These are phyloP conservation scores for Fusarium nurragi DNA, from an alignment of 2,329 filamentous ascomycete species.

Conservation along the genomic window DNA sequence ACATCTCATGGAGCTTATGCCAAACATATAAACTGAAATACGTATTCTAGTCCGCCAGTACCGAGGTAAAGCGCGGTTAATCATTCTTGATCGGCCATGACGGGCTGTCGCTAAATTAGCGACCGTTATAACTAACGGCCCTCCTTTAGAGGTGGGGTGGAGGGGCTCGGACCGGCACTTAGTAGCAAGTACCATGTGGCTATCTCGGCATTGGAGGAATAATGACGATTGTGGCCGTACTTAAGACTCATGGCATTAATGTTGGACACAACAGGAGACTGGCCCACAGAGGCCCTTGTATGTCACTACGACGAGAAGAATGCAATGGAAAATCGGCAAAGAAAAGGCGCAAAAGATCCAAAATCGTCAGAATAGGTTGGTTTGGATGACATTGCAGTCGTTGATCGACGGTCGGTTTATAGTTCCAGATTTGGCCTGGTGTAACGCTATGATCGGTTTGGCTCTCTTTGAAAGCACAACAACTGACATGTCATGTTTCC, in stretches of 20 bases:
- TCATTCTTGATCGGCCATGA: conserved; percentile 7
- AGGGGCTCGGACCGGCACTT: conserved; percentile 12
- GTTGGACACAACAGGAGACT: neutral
- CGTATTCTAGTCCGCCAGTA: neutral
- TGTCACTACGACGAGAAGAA: neutral
- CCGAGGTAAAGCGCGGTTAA: neutral
- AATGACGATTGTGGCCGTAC: conserved; percentile 5
- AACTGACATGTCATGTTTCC: conserved; percentile 14
- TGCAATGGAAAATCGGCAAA: neutral
- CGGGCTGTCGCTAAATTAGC: conserved; percentile 7
- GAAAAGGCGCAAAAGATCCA: neutral
- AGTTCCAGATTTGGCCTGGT: neutral
- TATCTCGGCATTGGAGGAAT: conserved; percentile 16
- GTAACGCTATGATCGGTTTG: neutral
- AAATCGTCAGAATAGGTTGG: neutral
- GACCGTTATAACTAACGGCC: conserved; percentile 14
- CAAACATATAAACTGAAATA: neutral
- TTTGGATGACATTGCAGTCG: neutral
- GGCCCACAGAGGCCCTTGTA: neutral
- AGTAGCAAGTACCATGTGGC: conserved; percentile 22
- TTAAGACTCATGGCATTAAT: neutral
- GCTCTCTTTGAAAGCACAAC: neutral
- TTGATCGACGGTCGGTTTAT: neutral
- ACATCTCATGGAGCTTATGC: neutral
- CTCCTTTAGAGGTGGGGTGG: conserved; percentile 13